Base-by-base conservation (phyloP, 1,284 basidiomycete genomes). In the Sanghuangporus weigelae region DNA sequence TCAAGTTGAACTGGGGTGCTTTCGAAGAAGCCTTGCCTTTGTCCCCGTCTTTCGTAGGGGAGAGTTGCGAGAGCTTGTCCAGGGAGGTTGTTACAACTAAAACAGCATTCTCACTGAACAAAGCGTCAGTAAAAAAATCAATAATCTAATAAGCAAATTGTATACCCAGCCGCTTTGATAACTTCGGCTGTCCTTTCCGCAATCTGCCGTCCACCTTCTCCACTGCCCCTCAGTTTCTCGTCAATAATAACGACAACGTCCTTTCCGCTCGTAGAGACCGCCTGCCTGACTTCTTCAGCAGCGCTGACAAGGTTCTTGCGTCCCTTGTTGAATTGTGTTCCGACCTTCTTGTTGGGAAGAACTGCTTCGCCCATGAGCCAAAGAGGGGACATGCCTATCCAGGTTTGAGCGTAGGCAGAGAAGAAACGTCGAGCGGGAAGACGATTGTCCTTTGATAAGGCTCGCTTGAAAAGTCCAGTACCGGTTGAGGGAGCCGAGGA, bases 321-420 rank as follows among this genome's bases (percentile, higher is more conserved):
- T 16, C 67, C 68, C 38, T 65, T 68, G 44, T 62, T 67, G 62
- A 70, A 70, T 49, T 66, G 63, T 39, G 63, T 56, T 35, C 68
- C 68, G 40, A 69, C 67, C 56, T 68, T 68, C 40, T 59, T 55
- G 14, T 65, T 64, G 12, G 68, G 66, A 8, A 62, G 55, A 40
- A 70, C 19, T 12, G 68, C 68, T 56, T 70, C 69, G n/a, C 68
- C 69, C 68, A 69, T 69, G 44, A 70, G 66, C 68, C 67, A 69
- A 11, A 69, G 35, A 8, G 67, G 68, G 19, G 62, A 60, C 38
- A 69, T 59, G 5, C 67, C 68, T 35, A 68, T 59, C 67, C 67
- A 68, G 19, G 68, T 68, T 57, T 68, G 64, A n/a, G 67, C 66
- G 51, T 65, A 68, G 46, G 64, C 65, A 39, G 60, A 64, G 57